Percentiles rank a stretch among this genome's conserved stretches.
Evolutionary conservation across 2,329 filamentous ascomycete species (phyloP).

Genomic region (Nemania diffusa): DNA sequence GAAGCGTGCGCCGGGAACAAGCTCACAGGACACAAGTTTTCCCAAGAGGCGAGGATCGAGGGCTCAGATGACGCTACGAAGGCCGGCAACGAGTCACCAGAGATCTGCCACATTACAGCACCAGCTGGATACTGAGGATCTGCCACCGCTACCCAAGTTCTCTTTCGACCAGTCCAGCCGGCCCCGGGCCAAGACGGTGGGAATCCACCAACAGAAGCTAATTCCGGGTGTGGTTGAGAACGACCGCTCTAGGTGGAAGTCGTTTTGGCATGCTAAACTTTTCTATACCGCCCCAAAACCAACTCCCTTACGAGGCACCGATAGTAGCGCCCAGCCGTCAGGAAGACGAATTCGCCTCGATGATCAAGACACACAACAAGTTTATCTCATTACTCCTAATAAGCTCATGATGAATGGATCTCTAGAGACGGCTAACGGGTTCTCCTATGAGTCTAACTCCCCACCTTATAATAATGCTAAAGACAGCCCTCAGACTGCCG

Average conservation of each 20-base stretch:
- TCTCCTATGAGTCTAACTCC: slow-evolving; percentile 7
- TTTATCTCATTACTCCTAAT: slow-evolving; percentile 53
- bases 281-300: slow-evolving; percentile 37
- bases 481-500: slow-evolving; percentile 43
- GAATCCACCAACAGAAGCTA: slow-evolving; percentile 32
- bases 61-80: slow-evolving; percentile 72
- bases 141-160: slow-evolving; percentile 44
- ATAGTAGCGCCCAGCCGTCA: slow-evolving; percentile 44
- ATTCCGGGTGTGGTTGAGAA: slow-evolving; percentile 19
- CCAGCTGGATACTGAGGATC: slow-evolving; percentile 43
- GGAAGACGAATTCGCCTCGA: slow-evolving; percentile 49
- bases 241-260: slow-evolving; percentile 58
- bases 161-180: slow-evolving; percentile 51
- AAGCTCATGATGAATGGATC: slow-evolving; percentile 39
- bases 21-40: slow-evolving; percentile 57
- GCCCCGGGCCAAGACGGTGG: slow-evolving; percentile 46
- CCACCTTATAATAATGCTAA: slow-evolving; percentile 31
- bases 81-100: slow-evolving; percentile 83
- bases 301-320: slow-evolving; percentile 40
- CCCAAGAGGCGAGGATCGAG: slow-evolving; percentile 61
- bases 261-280: slow-evolving; percentile 64
- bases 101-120: slow-evolving; percentile 76
- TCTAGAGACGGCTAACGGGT: slow-evolving; percentile 10
- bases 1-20: slow-evolving; percentile 73
- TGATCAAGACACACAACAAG: slow-evolving; percentile 48